Conservation (phyloP, 208 protist genomes). For the Acanthamoeba royreba region DNA sequence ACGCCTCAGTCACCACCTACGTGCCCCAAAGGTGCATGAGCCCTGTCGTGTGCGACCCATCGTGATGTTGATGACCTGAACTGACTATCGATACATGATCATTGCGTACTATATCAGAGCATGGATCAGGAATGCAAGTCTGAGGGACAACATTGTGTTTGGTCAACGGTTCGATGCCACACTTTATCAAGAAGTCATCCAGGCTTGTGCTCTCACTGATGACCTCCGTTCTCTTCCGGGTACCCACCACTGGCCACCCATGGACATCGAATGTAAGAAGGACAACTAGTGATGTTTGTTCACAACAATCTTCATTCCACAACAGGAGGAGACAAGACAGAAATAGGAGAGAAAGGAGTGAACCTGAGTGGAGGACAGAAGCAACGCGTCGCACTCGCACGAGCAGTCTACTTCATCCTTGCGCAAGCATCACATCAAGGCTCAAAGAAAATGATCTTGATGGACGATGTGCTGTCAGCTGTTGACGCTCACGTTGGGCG, state of each 20-base stretch:
- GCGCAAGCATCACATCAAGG: constrained; percentile 69
- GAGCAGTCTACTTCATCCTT: constrained; percentile 74
- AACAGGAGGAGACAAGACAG: constrained; percentile 48
- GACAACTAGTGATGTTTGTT: too few species aligned
- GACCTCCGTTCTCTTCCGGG: constrained; percentile 11
- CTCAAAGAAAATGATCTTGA: constrained; percentile 42
- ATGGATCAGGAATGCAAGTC: constrained; percentile 87
- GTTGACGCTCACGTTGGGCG: constrained; percentile 77
- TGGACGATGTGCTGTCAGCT: constrained; percentile 78
- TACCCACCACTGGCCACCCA: too few species aligned
- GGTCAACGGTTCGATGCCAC: constrained; percentile 62
- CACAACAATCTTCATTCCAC: neutral
- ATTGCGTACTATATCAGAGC: too few species aligned
- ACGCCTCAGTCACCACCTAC: too few species aligned
- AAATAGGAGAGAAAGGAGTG: constrained; percentile 74
- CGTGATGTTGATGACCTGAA: too few species aligned
- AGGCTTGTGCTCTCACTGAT: neutral
- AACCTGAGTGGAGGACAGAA: constrained; percentile 80
- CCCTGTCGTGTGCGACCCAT: too few species aligned
- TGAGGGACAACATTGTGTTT: constrained; percentile 91
- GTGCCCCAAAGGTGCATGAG: too few species aligned
- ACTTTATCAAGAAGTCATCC: constrained; percentile 74
- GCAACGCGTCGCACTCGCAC: constrained; percentile 71
- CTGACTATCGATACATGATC: too few species aligned
- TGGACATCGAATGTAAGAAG: too few species aligned